Evolutionary conservation across 176 grass and related monocot species (phyloP).

Genomic region (Rhynchospora tenuis): DNA sequence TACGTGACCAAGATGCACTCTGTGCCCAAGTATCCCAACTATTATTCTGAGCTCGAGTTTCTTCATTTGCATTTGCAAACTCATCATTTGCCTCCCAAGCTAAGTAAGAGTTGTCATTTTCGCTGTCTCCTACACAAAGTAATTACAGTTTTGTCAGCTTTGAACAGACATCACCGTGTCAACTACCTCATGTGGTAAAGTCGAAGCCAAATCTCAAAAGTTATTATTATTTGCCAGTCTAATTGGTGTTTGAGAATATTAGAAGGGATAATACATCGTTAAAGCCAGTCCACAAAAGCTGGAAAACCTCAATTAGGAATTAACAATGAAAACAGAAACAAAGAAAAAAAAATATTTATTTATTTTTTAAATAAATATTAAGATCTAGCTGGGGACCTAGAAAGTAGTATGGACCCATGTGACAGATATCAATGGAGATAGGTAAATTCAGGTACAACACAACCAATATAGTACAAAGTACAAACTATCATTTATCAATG

Average conservation of each 20-base stretch:
- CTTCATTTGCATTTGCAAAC: constrained; percentile 2
- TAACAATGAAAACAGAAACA: not conserved
- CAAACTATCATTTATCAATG: not conserved
- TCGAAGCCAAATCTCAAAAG: not conserved
- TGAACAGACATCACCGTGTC: not conserved
- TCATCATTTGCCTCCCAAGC: not conserved
- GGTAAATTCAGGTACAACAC: not conserved
- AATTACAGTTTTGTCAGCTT: not conserved
- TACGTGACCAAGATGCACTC: not conserved
- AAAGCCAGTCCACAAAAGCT: not conserved
- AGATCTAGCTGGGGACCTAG: not conserved
- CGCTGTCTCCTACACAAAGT: not conserved
- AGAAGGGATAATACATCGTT: not conserved
- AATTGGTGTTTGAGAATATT: not conserved
- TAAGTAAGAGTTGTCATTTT: not conserved
- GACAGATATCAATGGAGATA: not conserved
- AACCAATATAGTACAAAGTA: not conserved
- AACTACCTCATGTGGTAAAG: too few relatives aligned
- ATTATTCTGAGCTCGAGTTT: not conserved
- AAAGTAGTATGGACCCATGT: not conserved
- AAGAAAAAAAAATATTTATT: not conserved
- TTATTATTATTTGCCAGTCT: not conserved
- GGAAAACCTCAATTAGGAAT: not conserved
- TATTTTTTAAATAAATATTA: not conserved
- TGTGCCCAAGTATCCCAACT: constrained; percentile 5